Base-by-base conservation (phyloP, 805 yeast species). In the Yarrowia sp. region DNA sequence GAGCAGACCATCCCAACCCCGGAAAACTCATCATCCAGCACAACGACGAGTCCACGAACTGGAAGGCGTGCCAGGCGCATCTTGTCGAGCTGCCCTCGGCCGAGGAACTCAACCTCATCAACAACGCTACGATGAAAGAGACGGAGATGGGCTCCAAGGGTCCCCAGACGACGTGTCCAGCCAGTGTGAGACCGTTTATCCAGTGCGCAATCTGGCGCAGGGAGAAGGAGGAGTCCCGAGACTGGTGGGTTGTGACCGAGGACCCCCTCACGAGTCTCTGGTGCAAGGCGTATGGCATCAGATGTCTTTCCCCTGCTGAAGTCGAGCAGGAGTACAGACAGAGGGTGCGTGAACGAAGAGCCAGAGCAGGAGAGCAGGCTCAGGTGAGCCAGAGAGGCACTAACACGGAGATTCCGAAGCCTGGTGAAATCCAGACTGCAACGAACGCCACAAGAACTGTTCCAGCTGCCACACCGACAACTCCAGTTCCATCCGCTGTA, bases 271-370 rank as follows among this genome's bases (percentile, higher is more conserved):
- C 38, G 12, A 21, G 22, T 8, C 13, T 38, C 19, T 55, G 61
- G 61, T 38, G 47, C 46, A 55, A 18, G 16, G 61, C 61, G 1
- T 55, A 55, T 7, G 61, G 61, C 3, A 36, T 53, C 31, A 47
- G 39, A 18, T 16, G 16, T 10, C 31, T 51, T 22, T 24, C 58
- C 2, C 42, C 42, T 3, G 41, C 58, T 1, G 58, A 35, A 42
- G 58, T 51, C 9, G 58, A 51, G 42, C 58, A 51, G 41, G 42
- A 33, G 32, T 51, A 51, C n/a, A n/a, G 58, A 24, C 58, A 35
- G 32, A 22, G 58, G 18, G 24, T 51, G 27, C 18, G 58, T 7
- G 42, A 33, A 12, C 42, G 41, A 7, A 35, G 58, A 35, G 58
- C 42, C 3, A 21, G 56, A 6, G 22, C 42, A 3, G 19, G 32